Percentiles rank a stretch among this genome's conserved stretches.
Conservation (phyloP, 495 filamentous ascomycete genomes). For the Glutinoglossum americanum region DNA sequence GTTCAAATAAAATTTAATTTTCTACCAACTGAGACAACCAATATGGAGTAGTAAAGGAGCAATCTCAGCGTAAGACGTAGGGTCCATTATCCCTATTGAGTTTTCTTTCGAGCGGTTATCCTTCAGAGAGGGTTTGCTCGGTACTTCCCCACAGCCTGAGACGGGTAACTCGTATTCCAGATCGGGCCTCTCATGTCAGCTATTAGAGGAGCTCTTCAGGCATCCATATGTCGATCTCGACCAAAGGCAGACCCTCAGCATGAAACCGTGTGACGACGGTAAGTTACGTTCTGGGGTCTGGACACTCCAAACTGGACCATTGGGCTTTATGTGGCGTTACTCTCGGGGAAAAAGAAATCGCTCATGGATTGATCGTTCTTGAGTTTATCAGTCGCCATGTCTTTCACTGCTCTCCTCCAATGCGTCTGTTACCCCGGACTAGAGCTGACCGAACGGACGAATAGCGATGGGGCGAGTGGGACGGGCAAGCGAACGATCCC, state of each 20-base stretch:
- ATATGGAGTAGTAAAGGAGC: slow-evolving; percentile 2
- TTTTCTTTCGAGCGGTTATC: not conserved
- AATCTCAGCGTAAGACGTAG: not conserved
- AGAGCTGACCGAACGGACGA: not conserved
- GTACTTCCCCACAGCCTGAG: not conserved
- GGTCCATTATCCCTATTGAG: not conserved
- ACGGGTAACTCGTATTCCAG: not conserved
- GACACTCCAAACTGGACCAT: not conserved
- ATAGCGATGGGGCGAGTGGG: not conserved
- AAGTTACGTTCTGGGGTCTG: not conserved
- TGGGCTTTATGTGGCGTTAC: not conserved
- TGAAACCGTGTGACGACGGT: slow-evolving; percentile 1
- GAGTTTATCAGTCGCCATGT: not conserved
- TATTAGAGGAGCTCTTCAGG: not conserved
- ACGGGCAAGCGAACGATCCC: not conserved
- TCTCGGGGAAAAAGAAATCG: not conserved
- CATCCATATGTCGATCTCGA: not conserved
- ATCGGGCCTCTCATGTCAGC: not conserved
- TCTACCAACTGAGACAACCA: not conserved
- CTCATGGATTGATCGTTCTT: not conserved
- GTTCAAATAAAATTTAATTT: not conserved
- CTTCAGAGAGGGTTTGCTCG: not conserved
- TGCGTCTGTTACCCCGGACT: not conserved
- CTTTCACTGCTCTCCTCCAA: not conserved
- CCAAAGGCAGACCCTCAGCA: not conserved